A percentile compares a stretch with the other conserved stretches of the same genome.
Evolutionary conservation across 2,329 filamentous ascomycete genomes (phyloP).

Genomic region (Achaetomium macrosporum): DNA sequence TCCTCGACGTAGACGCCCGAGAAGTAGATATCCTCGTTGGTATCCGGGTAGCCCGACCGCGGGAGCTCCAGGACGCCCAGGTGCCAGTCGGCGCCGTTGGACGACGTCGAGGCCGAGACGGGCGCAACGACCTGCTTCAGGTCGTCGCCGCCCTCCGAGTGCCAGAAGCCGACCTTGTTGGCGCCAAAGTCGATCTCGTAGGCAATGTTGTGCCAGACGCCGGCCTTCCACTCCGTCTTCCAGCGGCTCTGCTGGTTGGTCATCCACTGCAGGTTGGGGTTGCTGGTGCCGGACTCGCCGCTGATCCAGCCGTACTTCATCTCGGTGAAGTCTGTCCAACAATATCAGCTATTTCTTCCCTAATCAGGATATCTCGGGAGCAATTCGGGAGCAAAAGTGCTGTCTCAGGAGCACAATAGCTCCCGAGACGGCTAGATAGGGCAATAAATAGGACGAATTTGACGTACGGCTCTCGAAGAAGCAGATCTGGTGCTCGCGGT

Average conservation of each 20-base stretch:
- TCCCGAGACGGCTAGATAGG: too few species aligned
- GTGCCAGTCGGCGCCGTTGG: constrained; percentile 68
- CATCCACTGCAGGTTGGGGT: constrained; percentile 58
- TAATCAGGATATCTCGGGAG: too few species aligned
- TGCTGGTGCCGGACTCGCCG: constrained; percentile 38
- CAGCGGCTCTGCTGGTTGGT: constrained; percentile 57
- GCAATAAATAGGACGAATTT: too few species aligned
- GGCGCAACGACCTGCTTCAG: constrained; percentile 55
- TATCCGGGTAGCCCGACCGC: constrained; percentile 47
- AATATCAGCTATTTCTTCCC: too few species aligned
- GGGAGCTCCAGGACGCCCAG: constrained; percentile 63
- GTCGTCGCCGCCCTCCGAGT: constrained; percentile 56
- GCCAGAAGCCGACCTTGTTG: constrained; percentile 61
- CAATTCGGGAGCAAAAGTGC: too few species aligned
- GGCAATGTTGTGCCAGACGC: constrained; percentile 69
- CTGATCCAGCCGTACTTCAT: constrained; percentile 62
- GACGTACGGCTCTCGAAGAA: constrained; percentile 62
- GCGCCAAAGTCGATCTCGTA: constrained; percentile 67
- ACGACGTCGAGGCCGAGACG: constrained; percentile 54
- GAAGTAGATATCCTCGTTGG: constrained; percentile 63
- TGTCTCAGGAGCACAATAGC: too few species aligned
- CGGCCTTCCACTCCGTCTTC: constrained; percentile 54
- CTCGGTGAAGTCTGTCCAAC: constrained; percentile 74
- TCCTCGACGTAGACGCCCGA: constrained; percentile 66
- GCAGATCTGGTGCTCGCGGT: constrained; percentile 60